Evolutionary conservation across 2,329 filamentous ascomycete genomes (phyloP).

Genomic region (Eutypa lata): DNA sequence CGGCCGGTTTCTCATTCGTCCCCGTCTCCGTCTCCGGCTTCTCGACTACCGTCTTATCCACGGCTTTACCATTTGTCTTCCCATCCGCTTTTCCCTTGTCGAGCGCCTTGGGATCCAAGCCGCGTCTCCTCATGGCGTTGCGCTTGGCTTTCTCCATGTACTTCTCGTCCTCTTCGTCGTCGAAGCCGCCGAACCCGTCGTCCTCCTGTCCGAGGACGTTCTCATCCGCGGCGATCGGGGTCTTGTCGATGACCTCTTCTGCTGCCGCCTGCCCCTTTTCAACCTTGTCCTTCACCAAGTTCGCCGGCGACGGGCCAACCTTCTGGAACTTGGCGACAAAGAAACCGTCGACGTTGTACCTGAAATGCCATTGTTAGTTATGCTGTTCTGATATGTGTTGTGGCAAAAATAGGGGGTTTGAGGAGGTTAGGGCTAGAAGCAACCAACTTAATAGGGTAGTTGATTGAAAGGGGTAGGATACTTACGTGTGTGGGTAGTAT

Average conservation of each 20-base stretch:
- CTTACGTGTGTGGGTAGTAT: constrained; percentile 75
- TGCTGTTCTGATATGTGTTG: not conserved
- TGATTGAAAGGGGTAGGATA: too few species aligned
- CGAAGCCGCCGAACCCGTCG: constrained; percentile 68
- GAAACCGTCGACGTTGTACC: constrained; percentile 94
- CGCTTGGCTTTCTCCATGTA: constrained; percentile 72
- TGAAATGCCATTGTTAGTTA: not conserved
- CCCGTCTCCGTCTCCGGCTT: constrained; percentile 6
- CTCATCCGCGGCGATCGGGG: constrained; percentile 55
- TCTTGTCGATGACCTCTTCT: constrained; percentile 61
- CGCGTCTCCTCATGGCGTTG: constrained; percentile 70
- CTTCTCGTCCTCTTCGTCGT: constrained; percentile 68
- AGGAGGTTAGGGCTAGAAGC: too few species aligned
- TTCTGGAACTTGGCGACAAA: constrained; percentile 98
- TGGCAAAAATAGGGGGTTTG: too few species aligned
- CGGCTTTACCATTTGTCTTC: constrained; percentile 12
- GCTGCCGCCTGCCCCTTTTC: constrained; percentile 22
- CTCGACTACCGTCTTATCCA: constrained; percentile 6
- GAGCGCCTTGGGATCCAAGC: constrained; percentile 66
- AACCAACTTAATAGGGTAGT: too few species aligned
- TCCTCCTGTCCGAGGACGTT: constrained; percentile 39
- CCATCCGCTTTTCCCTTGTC: constrained; percentile 36
- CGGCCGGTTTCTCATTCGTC: constrained; percentile 33
- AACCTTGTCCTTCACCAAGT: constrained; percentile 40
- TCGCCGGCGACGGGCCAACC: constrained; percentile 69